A percentile compares a stretch with the other conserved stretches of the same genome.
Evolutionary conservation across 2,329 filamentous ascomycete species (phyloP).

Genomic region (Ceratocystis ficicola): DNA sequence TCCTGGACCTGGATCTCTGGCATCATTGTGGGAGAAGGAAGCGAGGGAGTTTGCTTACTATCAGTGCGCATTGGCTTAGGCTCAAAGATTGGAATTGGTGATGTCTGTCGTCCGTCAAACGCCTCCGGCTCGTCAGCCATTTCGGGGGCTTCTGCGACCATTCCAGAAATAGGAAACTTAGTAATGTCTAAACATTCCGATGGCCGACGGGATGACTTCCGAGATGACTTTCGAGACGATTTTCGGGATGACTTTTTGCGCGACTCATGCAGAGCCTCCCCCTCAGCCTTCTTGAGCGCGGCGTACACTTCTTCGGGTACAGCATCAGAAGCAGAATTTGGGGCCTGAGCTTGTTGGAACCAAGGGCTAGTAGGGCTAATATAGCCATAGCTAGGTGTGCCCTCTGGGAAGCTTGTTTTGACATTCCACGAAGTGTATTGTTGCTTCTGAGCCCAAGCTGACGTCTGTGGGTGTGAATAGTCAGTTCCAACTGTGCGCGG

Average conservation of each 20-base stretch:
- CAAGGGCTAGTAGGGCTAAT: too few species aligned
- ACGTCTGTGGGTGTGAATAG: conserved; percentile 1
- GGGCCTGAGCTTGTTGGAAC: neutral
- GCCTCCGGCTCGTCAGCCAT: neutral
- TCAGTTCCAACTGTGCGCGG: neutral
- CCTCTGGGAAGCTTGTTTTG: neutral
- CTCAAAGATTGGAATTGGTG: neutral
- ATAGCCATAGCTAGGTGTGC: neutral
- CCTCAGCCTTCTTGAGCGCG: neutral
- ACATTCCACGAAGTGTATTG: neutral
- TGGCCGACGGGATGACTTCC: conserved; percentile 12
- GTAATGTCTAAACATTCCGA: conserved; percentile 8
- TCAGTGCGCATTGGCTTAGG: conserved; percentile 6
- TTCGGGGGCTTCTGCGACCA: neutral
- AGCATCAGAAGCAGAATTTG: neutral
- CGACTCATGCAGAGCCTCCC: neutral
- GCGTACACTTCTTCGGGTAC: neutral
- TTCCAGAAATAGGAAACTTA: neutral
- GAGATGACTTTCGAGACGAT: conserved; percentile 14
- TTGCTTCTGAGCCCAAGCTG: conserved; percentile 3
- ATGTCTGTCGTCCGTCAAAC: neutral
- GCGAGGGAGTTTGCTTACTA: conserved; percentile 8
- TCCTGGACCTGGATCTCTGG: conserved; percentile 8
- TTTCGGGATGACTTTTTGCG: conserved; percentile 9
- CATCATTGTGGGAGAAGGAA: conserved; percentile 1